Evolutionary conservation across 1,284 basidiomycete genomes (phyloP), one percentile per base, ranked within the genome.

Genomic region (Leucoagaricus sp.): DNA sequence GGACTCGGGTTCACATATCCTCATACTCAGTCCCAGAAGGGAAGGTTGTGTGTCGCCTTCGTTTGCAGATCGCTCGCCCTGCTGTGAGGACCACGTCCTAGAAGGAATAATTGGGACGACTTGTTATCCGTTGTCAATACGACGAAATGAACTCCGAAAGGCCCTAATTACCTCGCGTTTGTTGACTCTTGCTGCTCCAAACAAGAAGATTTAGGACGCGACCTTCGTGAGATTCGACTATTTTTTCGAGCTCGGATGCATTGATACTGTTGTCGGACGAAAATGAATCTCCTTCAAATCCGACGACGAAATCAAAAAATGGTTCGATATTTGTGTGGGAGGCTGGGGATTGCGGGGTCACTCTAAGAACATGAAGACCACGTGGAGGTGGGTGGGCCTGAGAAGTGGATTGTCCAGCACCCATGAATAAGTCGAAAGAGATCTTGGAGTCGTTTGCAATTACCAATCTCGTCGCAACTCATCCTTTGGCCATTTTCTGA

Each of bases 261-360:
- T 93, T 88, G 44, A 93, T 81, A 40, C 79, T 80, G 51, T 80
- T 78, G 53, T 79, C 76, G 2, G 79, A 73, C 7, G 82, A 75
- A 45, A 84, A 73, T 0, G 83, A 74, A 59, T 87, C 80, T 29
- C 88, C 87, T 68, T 93, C 87, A 58, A 95, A 91, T 15, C 96
- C 96, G 40, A 98, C 86, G 31, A 98, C 85, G 71, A 97, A 98
- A 76, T 98, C 96, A 68, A 99, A 99, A 75, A 95, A 97, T 0
- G 96, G 93, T 67, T 98, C 95, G 45, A 98, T 90, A 51, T 85
- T 85, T 4, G 92, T 92, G 55, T 87, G 80, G 8, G 91, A 91
- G 0, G 93, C 91, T 15, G 93, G 93, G 1, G 93, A 94, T n/a
- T 82, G 81, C 1, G 93, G 89, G 1, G 92, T 92, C 38, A 95